These are phyloP conservation scores for Pichia gijzeniarum DNA, from an alignment of 805 yeast genomes.

Conservation along the genomic window DNA sequence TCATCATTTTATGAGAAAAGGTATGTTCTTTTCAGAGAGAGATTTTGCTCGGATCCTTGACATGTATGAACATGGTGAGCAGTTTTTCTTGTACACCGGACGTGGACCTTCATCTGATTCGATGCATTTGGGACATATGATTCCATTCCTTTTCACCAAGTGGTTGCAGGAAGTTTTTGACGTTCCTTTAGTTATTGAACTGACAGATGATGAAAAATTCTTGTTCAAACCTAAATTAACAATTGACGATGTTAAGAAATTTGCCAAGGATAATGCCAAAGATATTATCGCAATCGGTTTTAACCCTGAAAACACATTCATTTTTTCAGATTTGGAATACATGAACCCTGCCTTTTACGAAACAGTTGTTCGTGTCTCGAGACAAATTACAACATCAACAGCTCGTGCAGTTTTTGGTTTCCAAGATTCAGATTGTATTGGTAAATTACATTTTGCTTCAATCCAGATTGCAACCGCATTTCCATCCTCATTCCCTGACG, in stretches of 20 bases:
- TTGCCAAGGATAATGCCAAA: constrained; percentile 76
- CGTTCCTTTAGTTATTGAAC: constrained; percentile 87
- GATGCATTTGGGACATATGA: constrained; percentile 95
- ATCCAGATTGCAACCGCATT: constrained; percentile 95
- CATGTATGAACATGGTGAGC: constrained; percentile 89
- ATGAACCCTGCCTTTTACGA: constrained; percentile 94
- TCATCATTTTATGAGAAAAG: constrained; percentile 84
- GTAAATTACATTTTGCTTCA: constrained; percentile 91
- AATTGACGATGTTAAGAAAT: constrained; percentile 79
- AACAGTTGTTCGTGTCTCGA: constrained; percentile 83
- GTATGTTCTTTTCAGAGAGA: constrained; percentile 89
- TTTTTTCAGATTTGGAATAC: constrained; percentile 86
- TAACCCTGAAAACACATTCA: constrained; percentile 89
- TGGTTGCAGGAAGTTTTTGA: constrained; percentile 98
- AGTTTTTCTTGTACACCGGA: constrained; percentile 93
- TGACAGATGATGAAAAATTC: constrained; percentile 96
- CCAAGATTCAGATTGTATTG: constrained; percentile 90
- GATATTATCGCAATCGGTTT: constrained; percentile 94
- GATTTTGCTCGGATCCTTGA: constrained; percentile 74
- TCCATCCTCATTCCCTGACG: constrained; percentile 93
- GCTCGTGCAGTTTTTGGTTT: constrained; percentile 97
- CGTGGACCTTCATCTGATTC: constrained; percentile 94
- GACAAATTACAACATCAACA: constrained; percentile 95
- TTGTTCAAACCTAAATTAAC: constrained; percentile 86
- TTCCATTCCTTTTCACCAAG: constrained; percentile 91